These are phyloP conservation scores for Kalmusia sp. DNA, from an alignment of 2,329 filamentous ascomycete genomes.

Conservation along the genomic window DNA sequence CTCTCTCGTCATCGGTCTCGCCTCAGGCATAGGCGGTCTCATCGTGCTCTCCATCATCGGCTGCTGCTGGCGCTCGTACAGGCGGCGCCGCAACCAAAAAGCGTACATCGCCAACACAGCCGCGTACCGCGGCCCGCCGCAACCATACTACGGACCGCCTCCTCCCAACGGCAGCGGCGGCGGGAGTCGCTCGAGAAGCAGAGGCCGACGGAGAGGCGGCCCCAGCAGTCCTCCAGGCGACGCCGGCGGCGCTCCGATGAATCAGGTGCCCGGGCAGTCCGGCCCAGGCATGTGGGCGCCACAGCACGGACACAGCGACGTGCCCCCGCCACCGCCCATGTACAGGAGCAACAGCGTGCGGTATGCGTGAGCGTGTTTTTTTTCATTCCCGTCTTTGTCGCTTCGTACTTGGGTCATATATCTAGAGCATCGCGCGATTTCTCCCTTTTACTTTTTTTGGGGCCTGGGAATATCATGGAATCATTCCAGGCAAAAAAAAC, in stretches of 20 bases:
- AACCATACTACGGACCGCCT: conserved; percentile 1
- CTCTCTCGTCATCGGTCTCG: conserved; percentile 83
- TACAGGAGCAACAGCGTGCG: neutral
- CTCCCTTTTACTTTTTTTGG: no score
- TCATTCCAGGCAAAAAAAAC: no score
- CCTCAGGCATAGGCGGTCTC: conserved; percentile 73
- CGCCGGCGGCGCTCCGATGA: conserved; percentile 3
- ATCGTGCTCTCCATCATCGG: conserved; percentile 68
- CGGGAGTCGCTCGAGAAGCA: conserved; percentile 2
- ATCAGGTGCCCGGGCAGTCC: neutral
- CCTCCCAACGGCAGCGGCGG: neutral
- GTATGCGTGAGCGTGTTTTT: neutral
- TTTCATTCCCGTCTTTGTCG: neutral
- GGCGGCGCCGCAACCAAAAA: conserved; percentile 30
- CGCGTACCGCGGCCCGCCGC: conserved; percentile 17
- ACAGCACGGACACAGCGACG: neutral
- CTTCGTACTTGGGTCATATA: no score
- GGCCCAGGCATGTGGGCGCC: neutral
- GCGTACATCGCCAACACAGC: conserved; percentile 31
- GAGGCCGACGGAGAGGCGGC: conserved; percentile 1
- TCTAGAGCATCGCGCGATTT: no score
- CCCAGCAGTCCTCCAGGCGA: neutral
- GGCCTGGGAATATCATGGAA: no score
- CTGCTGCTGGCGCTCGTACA: conserved; percentile 68
- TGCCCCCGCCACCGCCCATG: neutral